These are phyloP conservation scores for Populus pruinosa DNA, from an alignment of 345 rosid species.

Conservation along the genomic window DNA sequence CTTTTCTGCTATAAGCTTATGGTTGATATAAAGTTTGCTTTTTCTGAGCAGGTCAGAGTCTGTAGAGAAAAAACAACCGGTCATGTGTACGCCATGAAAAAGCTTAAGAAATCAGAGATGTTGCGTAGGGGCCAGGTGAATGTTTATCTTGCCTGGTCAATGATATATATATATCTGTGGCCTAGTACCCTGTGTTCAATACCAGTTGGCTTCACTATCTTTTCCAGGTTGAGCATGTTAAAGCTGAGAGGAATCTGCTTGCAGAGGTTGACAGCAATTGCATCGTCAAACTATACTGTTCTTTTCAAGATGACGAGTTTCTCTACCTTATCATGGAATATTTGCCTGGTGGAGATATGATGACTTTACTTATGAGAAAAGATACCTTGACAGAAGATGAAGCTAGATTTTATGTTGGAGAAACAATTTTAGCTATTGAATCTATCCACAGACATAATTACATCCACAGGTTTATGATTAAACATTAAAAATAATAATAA, in stretches of 20 bases:
- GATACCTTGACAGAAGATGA: slow-evolving; percentile 86
- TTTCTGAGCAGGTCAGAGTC: slow-evolving; percentile 71
- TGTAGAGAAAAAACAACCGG: slow-evolving; percentile 85
- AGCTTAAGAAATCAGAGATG: slow-evolving; percentile 89
- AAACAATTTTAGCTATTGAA: slow-evolving; percentile 81
- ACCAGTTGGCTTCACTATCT: slow-evolving; percentile 6
- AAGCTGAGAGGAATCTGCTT: slow-evolving; percentile 89
- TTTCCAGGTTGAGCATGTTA: slow-evolving; percentile 86
- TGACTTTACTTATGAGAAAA: slow-evolving; percentile 95
- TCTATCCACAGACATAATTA: slow-evolving; percentile 91
- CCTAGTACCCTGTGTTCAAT: slow-evolving; percentile 11
- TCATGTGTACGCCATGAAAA: slow-evolving; percentile 95
- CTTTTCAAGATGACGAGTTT: slow-evolving; percentile 89
- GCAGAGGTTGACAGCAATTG: slow-evolving; percentile 97
- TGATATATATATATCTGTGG: slow-evolving; percentile 1
- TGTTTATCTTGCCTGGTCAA: slow-evolving; percentile 15
- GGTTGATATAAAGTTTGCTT: slow-evolving; percentile 17
- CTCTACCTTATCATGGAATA: slow-evolving; percentile 95
- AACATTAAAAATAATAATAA: background rate
- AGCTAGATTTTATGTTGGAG: slow-evolving; percentile 85
- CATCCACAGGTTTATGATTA: slow-evolving; percentile 67
- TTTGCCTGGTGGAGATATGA: slow-evolving; percentile 96
- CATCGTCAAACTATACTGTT: slow-evolving; percentile 90
- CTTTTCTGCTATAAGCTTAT: background rate
- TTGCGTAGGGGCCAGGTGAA: slow-evolving; percentile 95